Base-by-base conservation (phyloP, 495 filamentous ascomycete species). In the Polyplosphaeria fusca region DNA sequence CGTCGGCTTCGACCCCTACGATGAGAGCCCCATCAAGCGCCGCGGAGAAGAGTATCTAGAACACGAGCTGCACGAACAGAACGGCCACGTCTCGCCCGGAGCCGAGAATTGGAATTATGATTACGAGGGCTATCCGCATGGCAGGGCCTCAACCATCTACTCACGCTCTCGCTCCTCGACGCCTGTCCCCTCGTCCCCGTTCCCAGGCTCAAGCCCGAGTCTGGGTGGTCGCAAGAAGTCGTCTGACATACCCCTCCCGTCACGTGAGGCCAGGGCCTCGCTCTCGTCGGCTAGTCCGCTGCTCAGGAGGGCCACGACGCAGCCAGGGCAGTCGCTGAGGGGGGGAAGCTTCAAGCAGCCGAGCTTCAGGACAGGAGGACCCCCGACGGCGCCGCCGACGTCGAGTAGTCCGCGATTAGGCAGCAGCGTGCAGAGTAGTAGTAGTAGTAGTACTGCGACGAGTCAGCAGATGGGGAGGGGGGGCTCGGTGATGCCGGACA, bases 1-100 rank as follows among this genome's bases (percentile, higher is more conserved):
- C 28, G 86, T 97, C n/a, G 92, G 92, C 1, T 97, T 95, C 76
- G 92, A 93, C 69, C 88, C 88, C 0, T 93, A 87, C 67, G 82
- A 86, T 50, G 84, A 87, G 60, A 85, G 82, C 47, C 84, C 84
- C 1, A 72, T 86, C 44, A 87, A 87, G 64, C 72, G 76, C 28
- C 72, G 81, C 20, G 80, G 82, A 14, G 82, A 85, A 60, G 81
- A 85, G 25, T 82, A 84, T 50, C 79, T 82, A 40, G 77, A 81
- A 49, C 66, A 67, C 38, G 57, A 60, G 28, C 52, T 60, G 32
- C 55, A 60, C 20, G 46, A 56, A 24, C 40, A 35, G 2, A 25
- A 58, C 5, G 45, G 56, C 39, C 23, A 43, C 20, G 22, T 44
- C 16, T 42, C 59, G 0, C 52, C 44, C 13, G 11, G 18, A 18